Percentiles rank a stretch among this genome's conserved stretches.
Evolutionary conservation across 1,284 basidiomycete species (phyloP).

Genomic region (Salmacisia buchloeana): DNA sequence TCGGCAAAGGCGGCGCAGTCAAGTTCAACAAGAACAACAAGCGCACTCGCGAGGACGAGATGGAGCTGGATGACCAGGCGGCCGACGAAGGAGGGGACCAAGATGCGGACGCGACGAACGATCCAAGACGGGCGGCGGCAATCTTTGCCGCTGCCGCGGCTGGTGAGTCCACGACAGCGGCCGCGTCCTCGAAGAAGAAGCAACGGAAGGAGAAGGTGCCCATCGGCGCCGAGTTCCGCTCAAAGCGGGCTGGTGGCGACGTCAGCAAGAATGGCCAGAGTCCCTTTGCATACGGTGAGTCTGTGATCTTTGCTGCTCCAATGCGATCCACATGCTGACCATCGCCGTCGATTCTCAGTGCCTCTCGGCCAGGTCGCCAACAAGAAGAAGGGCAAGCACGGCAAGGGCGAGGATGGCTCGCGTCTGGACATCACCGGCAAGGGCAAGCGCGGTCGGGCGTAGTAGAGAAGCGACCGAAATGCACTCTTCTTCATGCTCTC

Average conservation of each 20-base stretch:
- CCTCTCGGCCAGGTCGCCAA: conserved; percentile 39
- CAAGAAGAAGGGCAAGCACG: conserved; percentile 28
- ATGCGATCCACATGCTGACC: background rate
- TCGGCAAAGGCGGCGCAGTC: conserved; percentile 73
- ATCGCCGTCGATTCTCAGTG: conserved; percentile 16
- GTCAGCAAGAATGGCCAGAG: conserved; percentile 75
- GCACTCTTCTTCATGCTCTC: too few species aligned
- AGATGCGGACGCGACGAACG: conserved; percentile 10
- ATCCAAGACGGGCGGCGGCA: conserved; percentile 19
- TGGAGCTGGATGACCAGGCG: conserved; percentile 38
- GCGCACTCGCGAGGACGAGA: conserved; percentile 40
- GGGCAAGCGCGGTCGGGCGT: background rate
- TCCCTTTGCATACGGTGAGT: conserved; percentile 74
- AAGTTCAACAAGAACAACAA: conserved; percentile 86
- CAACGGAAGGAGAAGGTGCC: conserved; percentile 27
- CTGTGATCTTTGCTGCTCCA: background rate
- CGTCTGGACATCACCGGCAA: conserved; percentile 30
- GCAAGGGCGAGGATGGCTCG: conserved; percentile 9
- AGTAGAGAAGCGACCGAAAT: too few species aligned
- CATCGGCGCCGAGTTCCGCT: conserved; percentile 43
- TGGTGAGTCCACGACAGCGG: conserved; percentile 14
- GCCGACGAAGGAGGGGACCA: conserved; percentile 27
- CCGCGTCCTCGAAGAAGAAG: conserved; percentile 16
- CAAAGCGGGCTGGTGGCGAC: conserved; percentile 41
- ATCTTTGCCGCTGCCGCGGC: conserved; percentile 3